A percentile compares a stretch with the other conserved stretches of the same genome.
phyloP scores from a whole-genome alignment of 2,329 filamentous ascomycete species.

The Fusarium subglutinans region DNA sequence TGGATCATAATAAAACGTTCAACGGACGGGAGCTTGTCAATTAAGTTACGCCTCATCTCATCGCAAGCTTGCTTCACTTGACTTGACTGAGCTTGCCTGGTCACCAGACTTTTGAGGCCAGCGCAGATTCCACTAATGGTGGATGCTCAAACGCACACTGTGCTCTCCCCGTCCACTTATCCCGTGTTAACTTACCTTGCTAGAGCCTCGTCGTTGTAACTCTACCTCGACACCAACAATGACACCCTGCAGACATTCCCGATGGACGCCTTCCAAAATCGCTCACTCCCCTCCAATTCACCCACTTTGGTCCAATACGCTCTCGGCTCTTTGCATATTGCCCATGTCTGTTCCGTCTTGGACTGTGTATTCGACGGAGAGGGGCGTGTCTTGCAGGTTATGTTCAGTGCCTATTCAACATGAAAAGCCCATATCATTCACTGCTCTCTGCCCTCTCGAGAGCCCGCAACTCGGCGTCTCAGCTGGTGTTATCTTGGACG shows the following conservation, averaged over 20 bases:
- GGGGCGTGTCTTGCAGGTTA: slow-evolving; percentile 22
- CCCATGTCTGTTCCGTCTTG: slow-evolving; percentile 17
- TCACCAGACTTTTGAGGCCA: slow-evolving; percentile 24
- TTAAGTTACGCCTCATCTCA: not conserved
- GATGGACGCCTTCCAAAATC: slow-evolving; percentile 33
- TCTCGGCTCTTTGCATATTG: slow-evolving; percentile 21
- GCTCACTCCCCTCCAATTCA: slow-evolving; percentile 34
- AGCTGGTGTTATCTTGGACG: slow-evolving; percentile 20
- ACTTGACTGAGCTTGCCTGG: not conserved
- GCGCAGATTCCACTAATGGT: slow-evolving; percentile 13
- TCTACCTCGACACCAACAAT: slow-evolving; percentile 34
- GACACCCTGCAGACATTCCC: slow-evolving; percentile 32
- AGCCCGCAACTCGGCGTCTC: slow-evolving; percentile 3
- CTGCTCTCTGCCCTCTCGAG: slow-evolving; percentile 2
- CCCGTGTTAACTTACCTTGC: not conserved
- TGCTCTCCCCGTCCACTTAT: slow-evolving; percentile 21
- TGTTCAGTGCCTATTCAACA: slow-evolving; percentile 12
- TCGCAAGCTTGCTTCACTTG: not conserved
- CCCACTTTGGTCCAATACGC: slow-evolving; percentile 16
- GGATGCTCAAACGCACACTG: slow-evolving; percentile 19
- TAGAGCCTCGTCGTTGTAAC: slow-evolving; percentile 32
- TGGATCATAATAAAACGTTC: not conserved
- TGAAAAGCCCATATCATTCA: slow-evolving; percentile 16
- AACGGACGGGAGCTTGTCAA: not conserved
- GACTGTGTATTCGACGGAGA: slow-evolving; percentile 1